A percentile compares a stretch with the other conserved stretches of the same genome.
Evolutionary conservation across 73 alveolate species (phyloP).

Genomic region (Urostyla sp.): DNA sequence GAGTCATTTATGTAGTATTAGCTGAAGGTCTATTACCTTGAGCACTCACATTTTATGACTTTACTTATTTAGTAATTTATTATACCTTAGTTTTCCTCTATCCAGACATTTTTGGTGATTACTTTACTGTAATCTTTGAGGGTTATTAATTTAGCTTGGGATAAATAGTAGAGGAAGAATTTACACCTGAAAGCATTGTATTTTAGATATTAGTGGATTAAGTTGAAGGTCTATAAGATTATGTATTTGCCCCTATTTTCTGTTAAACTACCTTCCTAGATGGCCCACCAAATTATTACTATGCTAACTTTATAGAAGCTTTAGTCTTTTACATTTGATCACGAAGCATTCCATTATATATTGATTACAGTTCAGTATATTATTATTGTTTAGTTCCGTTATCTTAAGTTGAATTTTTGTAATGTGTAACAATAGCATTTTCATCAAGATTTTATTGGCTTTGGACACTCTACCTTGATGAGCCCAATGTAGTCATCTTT

Average conservation of each 20-base stretch:
- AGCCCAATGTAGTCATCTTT: not conserved
- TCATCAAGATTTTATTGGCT: constrained; percentile 13
- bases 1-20: no score
- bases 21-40: no score
- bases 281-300: constrained; percentile 49
- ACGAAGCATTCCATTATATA: constrained; percentile 1
- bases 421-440: not conserved
- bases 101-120: no score
- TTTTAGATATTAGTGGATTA: no score
- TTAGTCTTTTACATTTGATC: constrained; percentile 23
- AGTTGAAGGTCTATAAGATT: constrained; percentile 14
- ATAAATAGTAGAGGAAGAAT: no score
- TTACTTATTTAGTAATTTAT: no score
- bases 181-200: no score
- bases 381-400: not conserved
- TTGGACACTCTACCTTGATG: constrained; percentile 42
- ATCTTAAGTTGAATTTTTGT: not conserved
- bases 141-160: no score
- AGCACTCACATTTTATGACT: no score
- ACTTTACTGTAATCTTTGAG: no score
- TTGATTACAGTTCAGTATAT: not conserved
- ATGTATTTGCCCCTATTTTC: constrained; percentile 30
- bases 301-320: not conserved
- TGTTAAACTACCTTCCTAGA: constrained; percentile 47
- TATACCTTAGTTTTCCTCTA: no score